phyloP scores from a whole-genome alignment of 2,329 filamentous ascomycete species.

The Nakataea oryzae region DNA sequence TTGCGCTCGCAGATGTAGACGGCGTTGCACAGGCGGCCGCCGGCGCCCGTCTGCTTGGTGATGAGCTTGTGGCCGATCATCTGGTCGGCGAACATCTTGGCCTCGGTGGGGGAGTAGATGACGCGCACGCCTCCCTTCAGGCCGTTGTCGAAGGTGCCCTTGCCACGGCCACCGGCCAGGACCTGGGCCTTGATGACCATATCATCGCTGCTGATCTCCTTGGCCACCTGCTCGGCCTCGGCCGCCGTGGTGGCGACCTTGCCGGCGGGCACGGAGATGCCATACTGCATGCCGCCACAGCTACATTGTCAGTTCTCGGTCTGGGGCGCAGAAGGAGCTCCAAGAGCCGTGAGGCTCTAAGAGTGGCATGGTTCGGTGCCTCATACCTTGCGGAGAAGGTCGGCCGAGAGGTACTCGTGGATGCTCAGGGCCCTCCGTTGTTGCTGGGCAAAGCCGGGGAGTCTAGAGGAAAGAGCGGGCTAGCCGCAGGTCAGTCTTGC shows the following conservation, averaged over 20 bases:
- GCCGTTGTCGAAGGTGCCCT: constrained; percentile 95
- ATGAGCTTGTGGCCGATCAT: constrained; percentile 99
- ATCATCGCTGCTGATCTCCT: constrained; percentile 84
- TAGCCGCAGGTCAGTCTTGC: not conserved
- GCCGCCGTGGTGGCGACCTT: constrained; percentile 70
- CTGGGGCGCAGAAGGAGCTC: not conserved
- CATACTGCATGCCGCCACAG: constrained; percentile 53
- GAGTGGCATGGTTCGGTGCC: not conserved
- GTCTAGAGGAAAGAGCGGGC: constrained; percentile 36
- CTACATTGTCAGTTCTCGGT: constrained; percentile 3
- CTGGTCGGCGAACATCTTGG: constrained; percentile 95
- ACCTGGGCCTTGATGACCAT: constrained; percentile 99
- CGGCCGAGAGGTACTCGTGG: constrained; percentile 95
- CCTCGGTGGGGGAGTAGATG: constrained; percentile 94
- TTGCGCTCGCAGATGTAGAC: constrained; percentile 99
- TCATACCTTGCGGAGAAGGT: constrained; percentile 67
- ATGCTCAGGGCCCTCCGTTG: constrained; percentile 77
- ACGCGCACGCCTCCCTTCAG: constrained; percentile 98
- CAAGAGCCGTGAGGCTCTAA: not conserved
- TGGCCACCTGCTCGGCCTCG: constrained; percentile 87
- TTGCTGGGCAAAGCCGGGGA: constrained; percentile 62
- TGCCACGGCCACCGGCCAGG: constrained; percentile 92
- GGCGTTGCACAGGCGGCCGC: constrained; percentile 86
- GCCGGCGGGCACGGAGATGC: constrained; percentile 85
- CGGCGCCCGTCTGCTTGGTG: constrained; percentile 97